Base-by-base conservation (phyloP, 257 asterid species). In the Lycium barbarum region DNA sequence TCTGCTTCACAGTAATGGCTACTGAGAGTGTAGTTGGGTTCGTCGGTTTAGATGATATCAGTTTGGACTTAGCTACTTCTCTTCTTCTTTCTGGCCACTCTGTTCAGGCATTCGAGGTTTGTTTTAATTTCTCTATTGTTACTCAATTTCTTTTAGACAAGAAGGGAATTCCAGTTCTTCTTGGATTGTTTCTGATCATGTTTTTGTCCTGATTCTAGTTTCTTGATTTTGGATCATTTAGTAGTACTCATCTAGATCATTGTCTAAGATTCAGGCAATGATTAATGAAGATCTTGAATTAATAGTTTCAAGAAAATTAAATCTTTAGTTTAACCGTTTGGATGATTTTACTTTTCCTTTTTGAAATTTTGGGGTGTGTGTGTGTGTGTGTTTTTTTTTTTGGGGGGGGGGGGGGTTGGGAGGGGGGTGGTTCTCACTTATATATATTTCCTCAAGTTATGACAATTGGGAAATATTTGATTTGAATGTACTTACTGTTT, bases 21-120 rank as follows among this genome's bases (percentile, higher is more conserved):
- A 85, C 86, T 74, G 70, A 17, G 6, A 84, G 85, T 26, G 86
- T 78, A 22, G 95, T 96, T 84, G 97, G 98, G 3, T 96, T 94
- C 84, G 90, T 92, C 84, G 99, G 98, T 4, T 87, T 94, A 93
- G 95, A 96, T 84, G 94, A 89, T 35, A 85, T 94, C 85, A 93
- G 97, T 71, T 89, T 93, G 93, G 90, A 93, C 84, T 81, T 94
- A 80, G 97, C 98, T 79, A 88, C 93, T 88, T 90, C 95, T 57
- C 97, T 96, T 79, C 85, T 93, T 73, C 89, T 54, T 38, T 90
- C 94, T 57, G 99, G 95, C 84, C 89, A 90, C 83, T 88, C 85
- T 7, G 91, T 94, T 83, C 97, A 88, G 86, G 97, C 97, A 36
- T 93, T 90, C 79, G 97, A 96, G 99, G 98, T 95, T 86, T 84